Evolutionary conservation across 1,139 yeast genomes (phyloP), one percentile per base, ranked within the genome.

Genomic region (Yamadazyma blattariae): DNA sequence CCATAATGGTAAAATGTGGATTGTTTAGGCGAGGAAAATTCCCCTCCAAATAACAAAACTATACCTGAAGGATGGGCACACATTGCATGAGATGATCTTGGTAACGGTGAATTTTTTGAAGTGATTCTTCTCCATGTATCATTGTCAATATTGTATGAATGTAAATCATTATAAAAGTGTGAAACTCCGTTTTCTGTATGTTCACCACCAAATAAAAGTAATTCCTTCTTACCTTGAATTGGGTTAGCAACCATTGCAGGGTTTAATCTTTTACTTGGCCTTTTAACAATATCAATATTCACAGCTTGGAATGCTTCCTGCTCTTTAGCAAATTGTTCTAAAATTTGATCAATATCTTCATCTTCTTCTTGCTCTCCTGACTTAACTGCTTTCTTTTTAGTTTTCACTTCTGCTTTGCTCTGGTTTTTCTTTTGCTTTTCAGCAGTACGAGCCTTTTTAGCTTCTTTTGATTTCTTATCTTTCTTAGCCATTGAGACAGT

Each of bases 1-100:
- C 96, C 94, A 57, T 88, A 92, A 59, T 92, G 98, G 58, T 92
- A 94, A 58, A 92, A 92, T 0, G 97, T 88, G 33, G 89, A 81
- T 59, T 92, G 98, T 53, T 90, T 92, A 2, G 97, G 97, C 7
- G 96, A 86, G 2, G 97, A 87, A 51, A 92, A 92, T 59, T 92
- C 98, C 47, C 98, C 98, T 35, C 97, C 98, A 64, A 88, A 92
- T 70, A 92, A 61, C 41, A 92, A 61, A 18, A 87, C 74, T 1
- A 89, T 64, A 7, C 97, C 97, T 2, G 90, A 80, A 2, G 97
- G 96, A 57, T 92, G 97, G 0, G 88, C 83, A 46, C 92, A 82
- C 89, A 89, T 85, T 3, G 96, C 86, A 51, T 94, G 97, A 0
- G 97, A 89, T 1, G 96, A 86, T 45, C 98, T 68, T 1, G 97